Percentiles rank a stretch among this genome's conserved stretches.
Conservation (phyloP, 1,284 basidiomycete genomes). For the Trametes hirsuta region DNA sequence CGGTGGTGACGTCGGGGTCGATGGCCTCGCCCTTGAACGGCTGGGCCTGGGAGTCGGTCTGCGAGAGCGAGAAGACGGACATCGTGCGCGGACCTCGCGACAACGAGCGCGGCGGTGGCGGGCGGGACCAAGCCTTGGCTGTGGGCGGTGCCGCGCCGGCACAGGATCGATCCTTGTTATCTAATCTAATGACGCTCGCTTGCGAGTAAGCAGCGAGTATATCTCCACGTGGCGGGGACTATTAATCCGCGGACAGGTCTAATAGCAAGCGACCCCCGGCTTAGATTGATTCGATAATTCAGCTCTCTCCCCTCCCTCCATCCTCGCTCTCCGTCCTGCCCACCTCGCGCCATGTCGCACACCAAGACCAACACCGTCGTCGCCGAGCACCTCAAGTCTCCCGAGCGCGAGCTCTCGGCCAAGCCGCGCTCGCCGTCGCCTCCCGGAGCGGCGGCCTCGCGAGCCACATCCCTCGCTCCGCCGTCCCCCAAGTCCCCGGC, state of each 20-base stretch:
- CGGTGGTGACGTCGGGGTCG: conserved; percentile 42
- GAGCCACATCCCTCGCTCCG: conserved; percentile 20
- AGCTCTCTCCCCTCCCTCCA: conserved; percentile 1
- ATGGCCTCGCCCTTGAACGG: conserved; percentile 22
- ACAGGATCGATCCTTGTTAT: background rate
- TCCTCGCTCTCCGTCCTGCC: conserved; percentile 1
- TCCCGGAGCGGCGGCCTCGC: conserved; percentile 9
- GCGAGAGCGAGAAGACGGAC: conserved; percentile 17
- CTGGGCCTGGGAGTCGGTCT: conserved; percentile 8
- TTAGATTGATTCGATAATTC: conserved; percentile 19
- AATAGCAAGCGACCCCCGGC: background rate
- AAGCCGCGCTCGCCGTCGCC: conserved; percentile 29
- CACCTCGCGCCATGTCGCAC: conserved; percentile 14
- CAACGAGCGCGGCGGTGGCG: background rate
- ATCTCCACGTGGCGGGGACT: background rate
- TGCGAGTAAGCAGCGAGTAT: background rate
- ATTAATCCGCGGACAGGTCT: background rate
- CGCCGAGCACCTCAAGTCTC: conserved; percentile 14
- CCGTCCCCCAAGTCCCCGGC: conserved; percentile 16
- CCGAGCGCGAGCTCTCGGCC: conserved; percentile 18
- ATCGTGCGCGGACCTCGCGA: conserved; percentile 1
- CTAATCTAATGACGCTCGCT: background rate
- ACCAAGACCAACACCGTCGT: conserved; percentile 22
- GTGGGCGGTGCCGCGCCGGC: background rate
- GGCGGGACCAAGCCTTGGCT: background rate